A percentile compares a stretch with the other conserved stretches of the same genome.
Evolutionary conservation across 306 rosid genomes (phyloP).

Genomic region (Albizia julibrissin): DNA sequence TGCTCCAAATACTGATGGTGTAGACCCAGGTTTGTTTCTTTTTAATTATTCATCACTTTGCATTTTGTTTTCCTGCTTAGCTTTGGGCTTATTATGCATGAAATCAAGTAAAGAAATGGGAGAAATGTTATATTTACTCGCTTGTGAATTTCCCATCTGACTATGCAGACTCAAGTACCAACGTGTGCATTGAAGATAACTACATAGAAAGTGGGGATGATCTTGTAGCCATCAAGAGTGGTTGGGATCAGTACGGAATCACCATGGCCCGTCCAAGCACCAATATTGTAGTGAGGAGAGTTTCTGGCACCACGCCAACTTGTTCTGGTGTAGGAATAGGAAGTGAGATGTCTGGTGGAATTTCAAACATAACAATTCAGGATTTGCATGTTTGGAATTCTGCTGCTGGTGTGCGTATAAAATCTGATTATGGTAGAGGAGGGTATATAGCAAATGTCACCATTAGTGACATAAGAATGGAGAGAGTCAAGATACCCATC

Average conservation of each 20-base stretch:
- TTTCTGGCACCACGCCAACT: conserved; percentile 93
- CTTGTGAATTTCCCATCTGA: conserved; percentile 23
- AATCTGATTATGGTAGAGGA: conserved; percentile 89
- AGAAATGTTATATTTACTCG: not conserved
- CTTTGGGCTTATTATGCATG: not conserved
- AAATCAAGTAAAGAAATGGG: not conserved
- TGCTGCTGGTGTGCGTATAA: conserved; percentile 82
- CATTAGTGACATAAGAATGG: conserved; percentile 63
- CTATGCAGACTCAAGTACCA: conserved; percentile 73
- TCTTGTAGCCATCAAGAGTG: conserved; percentile 92
- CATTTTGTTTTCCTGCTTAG: conserved; percentile 6
- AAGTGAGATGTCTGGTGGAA: conserved; percentile 97
- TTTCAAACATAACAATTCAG: conserved; percentile 72
- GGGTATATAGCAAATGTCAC: conserved; percentile 71
- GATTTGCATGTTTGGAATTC: conserved; percentile 88
- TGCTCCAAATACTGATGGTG: conserved; percentile 96
- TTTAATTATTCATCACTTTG: not conserved
- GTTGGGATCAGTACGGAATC: conserved; percentile 98
- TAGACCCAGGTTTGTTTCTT: conserved; percentile 76
- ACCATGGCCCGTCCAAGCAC: conserved; percentile 67
- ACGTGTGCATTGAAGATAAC: conserved; percentile 89
- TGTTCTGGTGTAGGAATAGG: conserved; percentile 98
- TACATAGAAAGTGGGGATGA: conserved; percentile 98
- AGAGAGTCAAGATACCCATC: conserved; percentile 83
- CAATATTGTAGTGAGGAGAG: conserved; percentile 78